These are phyloP conservation scores for Pythium folliculosum DNA, from an alignment of 352 stramenopile genomes.

Conservation along the genomic window DNA sequence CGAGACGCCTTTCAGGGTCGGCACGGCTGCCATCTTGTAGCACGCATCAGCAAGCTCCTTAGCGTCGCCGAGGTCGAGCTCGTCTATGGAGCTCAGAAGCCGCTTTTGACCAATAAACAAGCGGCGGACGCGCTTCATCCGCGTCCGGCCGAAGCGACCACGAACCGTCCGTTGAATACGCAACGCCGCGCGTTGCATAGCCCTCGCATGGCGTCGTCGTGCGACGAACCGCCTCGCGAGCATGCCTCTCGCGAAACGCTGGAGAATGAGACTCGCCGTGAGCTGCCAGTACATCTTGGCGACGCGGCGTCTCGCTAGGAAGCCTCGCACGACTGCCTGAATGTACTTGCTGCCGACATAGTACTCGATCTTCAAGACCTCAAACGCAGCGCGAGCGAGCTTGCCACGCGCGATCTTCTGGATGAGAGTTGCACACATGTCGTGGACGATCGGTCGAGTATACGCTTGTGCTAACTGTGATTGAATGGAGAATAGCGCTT, in stretches of 20 bases:
- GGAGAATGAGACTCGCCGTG: constrained; percentile 56
- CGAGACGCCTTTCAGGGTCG: constrained; percentile 6
- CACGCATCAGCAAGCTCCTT: constrained; percentile 64
- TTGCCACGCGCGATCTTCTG: constrained; percentile 76
- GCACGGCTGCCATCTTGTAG: constrained; percentile 48
- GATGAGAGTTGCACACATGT: constrained; percentile 78
- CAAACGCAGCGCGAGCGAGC: constrained; percentile 58
- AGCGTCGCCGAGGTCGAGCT: constrained; percentile 42
- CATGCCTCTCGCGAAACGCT: constrained; percentile 56
- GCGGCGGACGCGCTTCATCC: constrained; percentile 56
- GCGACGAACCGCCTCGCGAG: constrained; percentile 43
- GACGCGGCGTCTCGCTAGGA: constrained; percentile 60
- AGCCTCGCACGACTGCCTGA: constrained; percentile 66
- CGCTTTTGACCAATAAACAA: constrained; percentile 38
- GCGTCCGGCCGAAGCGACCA: constrained; percentile 54
- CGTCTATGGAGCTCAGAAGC: constrained; percentile 24
- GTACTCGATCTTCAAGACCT: constrained; percentile 62
- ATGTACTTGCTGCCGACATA: constrained; percentile 79
- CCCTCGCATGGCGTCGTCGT: constrained; percentile 24
- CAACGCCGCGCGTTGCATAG: constrained; percentile 29
- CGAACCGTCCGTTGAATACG: constrained; percentile 62
- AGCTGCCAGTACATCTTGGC: constrained; percentile 69
- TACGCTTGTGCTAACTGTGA: not conserved
- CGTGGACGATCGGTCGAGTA: constrained; percentile 41
- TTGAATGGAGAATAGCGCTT: not conserved